phyloP scores from a whole-genome alignment of 805 yeast species.

The Grigorovia transvaalensis region DNA sequence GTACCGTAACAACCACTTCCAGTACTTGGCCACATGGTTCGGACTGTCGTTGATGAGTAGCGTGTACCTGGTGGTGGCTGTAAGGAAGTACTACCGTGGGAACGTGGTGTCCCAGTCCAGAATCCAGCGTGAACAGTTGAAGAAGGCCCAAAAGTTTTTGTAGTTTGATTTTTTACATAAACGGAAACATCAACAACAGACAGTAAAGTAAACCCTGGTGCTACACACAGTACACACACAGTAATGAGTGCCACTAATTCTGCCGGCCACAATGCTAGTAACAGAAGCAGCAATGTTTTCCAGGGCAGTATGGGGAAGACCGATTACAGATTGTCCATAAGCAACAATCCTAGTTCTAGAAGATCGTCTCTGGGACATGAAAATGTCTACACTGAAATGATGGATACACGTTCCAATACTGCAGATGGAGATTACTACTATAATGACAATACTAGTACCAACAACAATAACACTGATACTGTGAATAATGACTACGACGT shows the following conservation, averaged over 20 bases:
- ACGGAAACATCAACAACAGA: background rate
- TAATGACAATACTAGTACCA: slow-evolving; percentile 1
- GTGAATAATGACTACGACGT: slow-evolving; percentile 5
- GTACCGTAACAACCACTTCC: slow-evolving; percentile 80
- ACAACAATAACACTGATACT: slow-evolving; percentile 5
- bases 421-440: too few relatives aligned
- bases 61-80: slow-evolving; percentile 47
- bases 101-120: slow-evolving; percentile 23
- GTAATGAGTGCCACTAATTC: too few relatives aligned
- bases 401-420: background rate
- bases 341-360: slow-evolving; percentile 28
- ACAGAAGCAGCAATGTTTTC: background rate
- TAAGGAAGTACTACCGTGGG: slow-evolving; percentile 32
- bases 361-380: slow-evolving; percentile 24
- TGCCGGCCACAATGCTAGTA: too few relatives aligned
- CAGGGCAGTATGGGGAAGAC: slow-evolving; percentile 10
- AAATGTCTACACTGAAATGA: background rate
- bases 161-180: background rate
- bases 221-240: background rate
- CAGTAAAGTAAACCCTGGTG: background rate
- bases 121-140: slow-evolving; percentile 6
- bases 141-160: slow-evolving; percentile 18
- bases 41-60: slow-evolving; percentile 70
- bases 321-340: slow-evolving; percentile 33
- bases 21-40: slow-evolving; percentile 91